Conservation (phyloP, 2,329 filamentous ascomycete genomes). For the Thermothelomyces thermophilus region DNA sequence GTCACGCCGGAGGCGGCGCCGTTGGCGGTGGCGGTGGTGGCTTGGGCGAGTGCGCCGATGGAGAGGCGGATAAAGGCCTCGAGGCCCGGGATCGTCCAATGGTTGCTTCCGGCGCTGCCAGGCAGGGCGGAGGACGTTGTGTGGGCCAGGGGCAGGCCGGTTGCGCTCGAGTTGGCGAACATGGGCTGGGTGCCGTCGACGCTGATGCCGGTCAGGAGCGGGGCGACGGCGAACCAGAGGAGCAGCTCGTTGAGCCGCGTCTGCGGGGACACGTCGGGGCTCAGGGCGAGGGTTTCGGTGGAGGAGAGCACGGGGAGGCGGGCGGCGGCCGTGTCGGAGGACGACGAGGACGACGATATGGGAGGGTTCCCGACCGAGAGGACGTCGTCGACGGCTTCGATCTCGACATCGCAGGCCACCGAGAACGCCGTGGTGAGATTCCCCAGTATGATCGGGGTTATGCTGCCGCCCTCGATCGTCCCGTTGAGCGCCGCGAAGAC, state of each 20-base stretch:
- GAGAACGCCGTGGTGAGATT: slow-evolving; percentile 17
- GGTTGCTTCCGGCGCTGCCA: slow-evolving; percentile 6
- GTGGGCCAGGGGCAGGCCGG: slow-evolving; percentile 17
- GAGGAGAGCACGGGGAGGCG: slow-evolving; percentile 19
- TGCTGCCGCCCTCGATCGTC: slow-evolving; percentile 19
- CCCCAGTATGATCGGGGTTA: slow-evolving; percentile 6
- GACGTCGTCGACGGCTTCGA: slow-evolving; percentile 17
- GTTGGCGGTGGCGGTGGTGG: slow-evolving; percentile 11
- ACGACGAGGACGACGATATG: too few species aligned
- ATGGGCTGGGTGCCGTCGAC: slow-evolving; percentile 23
- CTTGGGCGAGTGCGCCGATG: slow-evolving; percentile 21
- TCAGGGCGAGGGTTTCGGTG: slow-evolving; percentile 10
- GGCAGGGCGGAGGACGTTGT: slow-evolving; percentile 6
- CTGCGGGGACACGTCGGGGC: neutral
- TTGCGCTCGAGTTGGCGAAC: slow-evolving; percentile 20
- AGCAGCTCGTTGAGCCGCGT: slow-evolving; percentile 22
- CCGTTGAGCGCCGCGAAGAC: slow-evolving; percentile 24
- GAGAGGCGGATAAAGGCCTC: slow-evolving; percentile 19
- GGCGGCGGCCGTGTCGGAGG: neutral
- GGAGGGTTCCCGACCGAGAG: slow-evolving; percentile 12
- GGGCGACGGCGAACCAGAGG: slow-evolving; percentile 24
- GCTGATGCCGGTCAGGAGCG: slow-evolving; percentile 17
- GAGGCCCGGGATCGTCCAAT: slow-evolving; percentile 20
- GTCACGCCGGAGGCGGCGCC: too few species aligned
- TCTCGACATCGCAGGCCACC: slow-evolving; percentile 20